phyloP scores from a whole-genome alignment of 225 moss, liverwort and hornwort species.

The Marchantia polymorpha region DNA sequence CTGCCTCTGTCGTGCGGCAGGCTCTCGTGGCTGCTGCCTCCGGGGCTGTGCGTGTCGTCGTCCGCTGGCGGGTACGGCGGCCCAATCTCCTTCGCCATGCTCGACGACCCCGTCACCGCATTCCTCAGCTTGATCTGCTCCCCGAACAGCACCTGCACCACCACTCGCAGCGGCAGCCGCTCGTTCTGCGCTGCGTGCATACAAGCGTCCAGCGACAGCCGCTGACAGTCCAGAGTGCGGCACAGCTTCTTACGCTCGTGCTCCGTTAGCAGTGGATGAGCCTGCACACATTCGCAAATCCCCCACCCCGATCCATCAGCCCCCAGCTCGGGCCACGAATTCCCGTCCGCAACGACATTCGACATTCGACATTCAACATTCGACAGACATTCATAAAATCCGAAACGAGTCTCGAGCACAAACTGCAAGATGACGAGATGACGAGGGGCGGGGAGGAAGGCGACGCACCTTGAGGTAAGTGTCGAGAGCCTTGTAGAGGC shows the following conservation, averaged over 20 bases:
- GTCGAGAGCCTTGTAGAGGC: slow-evolving; percentile 80
- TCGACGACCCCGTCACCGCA: slow-evolving; percentile 37
- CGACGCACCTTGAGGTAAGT: slow-evolving; percentile 75
- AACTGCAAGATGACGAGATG: too few species aligned
- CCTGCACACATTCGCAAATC: slow-evolving; percentile 35
- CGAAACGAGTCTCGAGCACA: too few species aligned
- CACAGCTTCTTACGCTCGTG: slow-evolving; percentile 74
- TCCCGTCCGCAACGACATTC: too few species aligned
- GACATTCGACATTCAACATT: too few species aligned
- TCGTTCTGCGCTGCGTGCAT: slow-evolving; percentile 88
- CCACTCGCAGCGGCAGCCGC: slow-evolving; percentile 76
- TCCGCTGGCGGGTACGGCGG: not conserved
- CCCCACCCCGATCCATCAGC: not conserved
- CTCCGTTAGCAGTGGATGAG: slow-evolving; percentile 60
- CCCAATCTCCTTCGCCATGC: slow-evolving; percentile 15
- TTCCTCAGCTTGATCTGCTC: slow-evolving; percentile 77
- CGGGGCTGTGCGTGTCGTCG: slow-evolving; percentile 14
- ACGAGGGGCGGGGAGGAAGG: too few species aligned
- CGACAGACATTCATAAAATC: too few species aligned
- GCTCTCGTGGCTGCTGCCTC: slow-evolving; percentile 11
- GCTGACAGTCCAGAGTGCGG: slow-evolving; percentile 66
- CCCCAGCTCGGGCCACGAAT: too few species aligned
- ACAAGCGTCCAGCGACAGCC: slow-evolving; percentile 74
- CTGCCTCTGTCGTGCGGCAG: not conserved
- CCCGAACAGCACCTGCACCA: slow-evolving; percentile 72